Evolutionary conservation across 768 basidiomycete genomes (phyloP), one percentile per base, ranked within the genome.

Genomic region (Lentinula sp.): DNA sequence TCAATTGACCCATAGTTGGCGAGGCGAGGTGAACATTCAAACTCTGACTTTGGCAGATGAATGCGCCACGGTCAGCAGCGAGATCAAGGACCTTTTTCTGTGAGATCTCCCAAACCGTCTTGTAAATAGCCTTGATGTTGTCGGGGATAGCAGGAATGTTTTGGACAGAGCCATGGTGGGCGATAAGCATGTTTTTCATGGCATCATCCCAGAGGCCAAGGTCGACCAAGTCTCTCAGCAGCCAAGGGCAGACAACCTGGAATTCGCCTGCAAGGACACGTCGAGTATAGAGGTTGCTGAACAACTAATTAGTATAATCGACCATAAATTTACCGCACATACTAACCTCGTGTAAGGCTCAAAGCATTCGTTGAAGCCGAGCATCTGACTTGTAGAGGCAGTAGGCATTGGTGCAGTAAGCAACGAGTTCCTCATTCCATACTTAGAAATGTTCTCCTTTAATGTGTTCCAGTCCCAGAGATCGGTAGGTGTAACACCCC

Each of bases 161-260:
- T 72, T 96, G 93, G 32, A 91, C 74, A 6, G 89, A 91, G 32
- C 90, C 96, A 68, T 94, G 90, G 76, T 96, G 90, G 13, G 97
- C 97, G 67, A 99, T 98, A 74, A 99, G 94, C 83, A 92, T 89
- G 77, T 98, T 95, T 84, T 96, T 97, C 96, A 98, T 98, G 72
- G 91, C 85, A 70, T 99, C 96, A 68, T 98, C 85, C 97, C 97
- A 99, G 6, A 98, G 85, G 37, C 88, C 88, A 59, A 89, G 90
- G 66, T 96, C 92, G 67, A 98, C 96, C 61, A 99, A 90, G 67
- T 99, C 97, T 61, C 94, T 88, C n/a, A 99, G 85, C 56, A 99
- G 84, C 97, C 97, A 98, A 0, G 97, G 97, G 78, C 95, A 97
- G 62, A 98, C 97, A 61, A 99, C 85, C 73, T 98, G 96, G 90